Conservation (phyloP, 139 green algal genomes). For the Mesotaenium endlicherianum region DNA sequence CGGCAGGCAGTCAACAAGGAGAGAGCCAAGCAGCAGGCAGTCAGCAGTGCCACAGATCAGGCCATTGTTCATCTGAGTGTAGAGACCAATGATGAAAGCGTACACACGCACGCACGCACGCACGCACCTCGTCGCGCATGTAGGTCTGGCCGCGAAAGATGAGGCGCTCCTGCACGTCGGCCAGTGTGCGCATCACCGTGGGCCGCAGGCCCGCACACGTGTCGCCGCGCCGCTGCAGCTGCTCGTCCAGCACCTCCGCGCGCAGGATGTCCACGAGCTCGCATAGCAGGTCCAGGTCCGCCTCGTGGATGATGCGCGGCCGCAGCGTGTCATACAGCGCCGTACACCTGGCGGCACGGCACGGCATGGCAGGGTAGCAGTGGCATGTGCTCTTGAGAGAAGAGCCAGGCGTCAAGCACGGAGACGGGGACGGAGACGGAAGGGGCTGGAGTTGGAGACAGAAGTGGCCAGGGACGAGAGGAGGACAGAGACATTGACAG, state of each 20-base stretch:
- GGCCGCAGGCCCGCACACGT: slow-evolving; percentile 73
- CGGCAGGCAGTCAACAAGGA: too few species aligned
- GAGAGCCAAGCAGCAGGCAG: too few species aligned
- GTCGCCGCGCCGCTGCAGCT: slow-evolving; percentile 58
- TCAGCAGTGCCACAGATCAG: too few species aligned
- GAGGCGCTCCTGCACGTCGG: slow-evolving; percentile 87
- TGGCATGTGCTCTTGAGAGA: too few species aligned
- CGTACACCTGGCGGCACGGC: slow-evolving; percentile 55
- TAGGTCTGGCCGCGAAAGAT: slow-evolving; percentile 81
- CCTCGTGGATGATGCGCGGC: slow-evolving; percentile 72
- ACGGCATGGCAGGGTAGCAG: neutral
- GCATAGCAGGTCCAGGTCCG: slow-evolving; percentile 79
- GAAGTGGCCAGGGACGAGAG: too few species aligned
- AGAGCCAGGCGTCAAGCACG: neutral
- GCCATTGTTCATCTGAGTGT: too few species aligned
- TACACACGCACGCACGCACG: too few species aligned
- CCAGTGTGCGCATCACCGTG: slow-evolving; percentile 70
- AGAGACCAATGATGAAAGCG: too few species aligned
- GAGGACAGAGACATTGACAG: too few species aligned
- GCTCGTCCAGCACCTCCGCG: slow-evolving; percentile 73
- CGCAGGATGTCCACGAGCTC: slow-evolving; percentile 70
- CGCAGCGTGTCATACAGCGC: slow-evolving; percentile 87
- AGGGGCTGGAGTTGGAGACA: too few species aligned
- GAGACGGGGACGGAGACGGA: neutral
- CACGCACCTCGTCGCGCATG: slow-evolving; percentile 81